Evolutionary conservation across 148 eudicot species (phyloP).

Genomic region (Arctostaphylos glauca): DNA sequence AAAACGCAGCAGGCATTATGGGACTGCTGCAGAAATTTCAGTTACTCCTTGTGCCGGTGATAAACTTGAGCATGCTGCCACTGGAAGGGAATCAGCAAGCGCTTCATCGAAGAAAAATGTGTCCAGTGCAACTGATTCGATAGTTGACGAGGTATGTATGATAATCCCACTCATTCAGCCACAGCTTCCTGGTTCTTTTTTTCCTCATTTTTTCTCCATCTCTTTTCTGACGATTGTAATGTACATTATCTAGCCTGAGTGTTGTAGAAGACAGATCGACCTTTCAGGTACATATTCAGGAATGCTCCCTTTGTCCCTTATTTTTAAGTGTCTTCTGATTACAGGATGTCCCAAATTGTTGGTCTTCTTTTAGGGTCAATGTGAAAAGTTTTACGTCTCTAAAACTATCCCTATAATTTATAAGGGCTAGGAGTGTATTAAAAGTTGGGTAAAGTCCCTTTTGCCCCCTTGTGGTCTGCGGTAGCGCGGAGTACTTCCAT

Average conservation of each 20-base stretch:
- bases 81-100: slow-evolving; percentile 17
- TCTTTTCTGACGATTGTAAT: slow-evolving; percentile 23
- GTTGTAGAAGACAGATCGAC: slow-evolving; percentile 43
- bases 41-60: slow-evolving; percentile 20
- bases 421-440: neutral
- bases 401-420: neutral
- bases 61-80: slow-evolving; percentile 21
- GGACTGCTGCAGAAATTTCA: slow-evolving; percentile 21
- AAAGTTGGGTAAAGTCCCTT: neutral
- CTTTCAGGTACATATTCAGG: slow-evolving; percentile 47
- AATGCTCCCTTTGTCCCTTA: neutral
- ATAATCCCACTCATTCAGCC: neutral
- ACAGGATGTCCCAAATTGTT: neutral
- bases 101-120: slow-evolving; percentile 17
- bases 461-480: too few relatives aligned
- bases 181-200: neutral
- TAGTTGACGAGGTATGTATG: slow-evolving; percentile 26
- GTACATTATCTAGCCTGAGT: slow-evolving; percentile 53
- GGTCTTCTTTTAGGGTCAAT: neutral
- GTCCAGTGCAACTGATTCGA: slow-evolving; percentile 4
- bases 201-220: too few relatives aligned
- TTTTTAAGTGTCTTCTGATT: neutral
- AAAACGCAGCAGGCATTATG: slow-evolving; percentile 48
- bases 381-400: neutral
- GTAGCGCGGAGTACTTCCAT: too few relatives aligned